Evolutionary conservation across 1,284 basidiomycete species (phyloP).

Genomic region (Limonomyces culmigenus): DNA sequence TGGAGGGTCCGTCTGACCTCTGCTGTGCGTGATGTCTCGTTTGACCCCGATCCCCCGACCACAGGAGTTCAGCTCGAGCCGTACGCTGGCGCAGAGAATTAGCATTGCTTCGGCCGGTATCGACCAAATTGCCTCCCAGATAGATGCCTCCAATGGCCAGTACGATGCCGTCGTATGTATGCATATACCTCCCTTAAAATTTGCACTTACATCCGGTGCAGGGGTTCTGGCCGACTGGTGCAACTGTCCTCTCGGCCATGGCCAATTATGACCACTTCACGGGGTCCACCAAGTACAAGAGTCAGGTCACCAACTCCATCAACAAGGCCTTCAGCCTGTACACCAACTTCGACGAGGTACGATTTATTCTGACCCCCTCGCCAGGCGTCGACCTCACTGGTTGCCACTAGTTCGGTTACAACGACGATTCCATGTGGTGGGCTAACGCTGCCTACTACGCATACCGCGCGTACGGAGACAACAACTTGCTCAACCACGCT

Average conservation of each 20-base stretch:
- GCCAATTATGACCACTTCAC: slow-evolving; percentile 25
- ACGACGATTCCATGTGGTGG: slow-evolving; percentile 24
- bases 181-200: slow-evolving; percentile 12
- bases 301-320: slow-evolving; percentile 20
- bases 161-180: slow-evolving; percentile 17
- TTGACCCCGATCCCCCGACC: slow-evolving; percentile 19
- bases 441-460: slow-evolving; percentile 30
- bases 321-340: slow-evolving; percentile 20
- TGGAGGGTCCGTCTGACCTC: slow-evolving; percentile 6
- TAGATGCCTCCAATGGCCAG: slow-evolving; percentile 17
- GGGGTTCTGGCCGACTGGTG: slow-evolving; percentile 29
- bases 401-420: too few species aligned
- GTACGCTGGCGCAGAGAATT: slow-evolving; percentile 19
- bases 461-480: slow-evolving; percentile 26
- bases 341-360: slow-evolving; percentile 24
- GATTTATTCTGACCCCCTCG: too few species aligned
- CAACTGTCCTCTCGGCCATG: slow-evolving; percentile 26
- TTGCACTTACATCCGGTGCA: too few species aligned
- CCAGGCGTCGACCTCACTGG: too few species aligned
- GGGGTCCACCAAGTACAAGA: slow-evolving; percentile 18
- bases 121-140: slow-evolving; percentile 20
- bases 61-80: too few species aligned
- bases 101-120: slow-evolving; percentile 23
- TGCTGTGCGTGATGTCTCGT: background rate
- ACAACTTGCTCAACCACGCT: slow-evolving; percentile 22